Evolutionary conservation across 805 yeast species (phyloP).

Genomic region (Candida ipomoeae): DNA sequence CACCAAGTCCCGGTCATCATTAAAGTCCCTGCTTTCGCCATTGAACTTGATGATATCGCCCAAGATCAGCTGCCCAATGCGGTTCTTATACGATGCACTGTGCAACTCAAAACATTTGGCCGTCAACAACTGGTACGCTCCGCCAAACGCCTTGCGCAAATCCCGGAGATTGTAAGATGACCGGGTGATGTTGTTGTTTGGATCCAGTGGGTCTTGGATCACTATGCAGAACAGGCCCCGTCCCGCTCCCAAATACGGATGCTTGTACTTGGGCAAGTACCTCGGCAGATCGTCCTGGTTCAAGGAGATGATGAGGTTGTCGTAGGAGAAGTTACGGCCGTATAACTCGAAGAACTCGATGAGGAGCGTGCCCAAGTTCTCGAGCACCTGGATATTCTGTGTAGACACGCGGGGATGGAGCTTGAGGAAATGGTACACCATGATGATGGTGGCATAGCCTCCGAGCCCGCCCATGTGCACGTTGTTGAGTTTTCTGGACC

Average conservation of each 20-base stretch:
- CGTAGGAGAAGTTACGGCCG: conserved; percentile 86
- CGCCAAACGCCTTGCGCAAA: conserved; percentile 80
- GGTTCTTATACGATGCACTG: conserved; percentile 56
- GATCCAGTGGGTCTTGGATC: conserved; percentile 87
- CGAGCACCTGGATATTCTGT: conserved; percentile 58
- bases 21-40: conserved; percentile 73
- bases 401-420: conserved; percentile 77
- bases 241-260: conserved; percentile 47
- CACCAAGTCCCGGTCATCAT: conserved; percentile 65
- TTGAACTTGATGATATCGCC: conserved; percentile 75
- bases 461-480: conserved; percentile 95
- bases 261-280: conserved; percentile 55
- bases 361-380: conserved; percentile 78
- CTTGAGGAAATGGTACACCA: conserved; percentile 72
- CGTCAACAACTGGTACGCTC: conserved; percentile 75
- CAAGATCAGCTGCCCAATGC: conserved; percentile 68
- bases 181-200: conserved; percentile 76
- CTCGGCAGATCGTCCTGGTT: conserved; percentile 50
- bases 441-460: conserved; percentile 87
- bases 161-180: conserved; percentile 78
- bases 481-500: conserved; percentile 72
- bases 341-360: conserved; percentile 91
- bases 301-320: conserved; percentile 66
- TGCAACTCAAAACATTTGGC: conserved; percentile 74
- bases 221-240: conserved; percentile 61